phyloP scores from a whole-genome alignment of 140 eudicot genomes.

The Oenanthe javanica region DNA sequence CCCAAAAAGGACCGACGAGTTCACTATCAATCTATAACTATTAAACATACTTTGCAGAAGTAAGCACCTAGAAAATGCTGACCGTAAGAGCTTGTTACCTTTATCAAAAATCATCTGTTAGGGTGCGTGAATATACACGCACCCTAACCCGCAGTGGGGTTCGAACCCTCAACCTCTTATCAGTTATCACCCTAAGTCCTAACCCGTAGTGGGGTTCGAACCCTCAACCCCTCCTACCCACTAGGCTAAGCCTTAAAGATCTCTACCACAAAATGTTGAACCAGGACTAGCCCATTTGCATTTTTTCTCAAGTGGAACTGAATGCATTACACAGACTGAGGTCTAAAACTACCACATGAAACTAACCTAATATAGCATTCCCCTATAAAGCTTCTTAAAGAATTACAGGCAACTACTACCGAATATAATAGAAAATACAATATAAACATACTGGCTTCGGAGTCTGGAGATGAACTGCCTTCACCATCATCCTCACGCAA shows the following conservation, averaged over 20 bases:
- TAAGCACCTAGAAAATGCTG: neutral
- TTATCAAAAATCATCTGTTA: neutral
- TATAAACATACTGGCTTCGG: constrained; percentile 37
- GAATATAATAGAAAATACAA: neutral
- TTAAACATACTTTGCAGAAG: neutral
- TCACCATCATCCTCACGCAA: constrained; percentile 37
- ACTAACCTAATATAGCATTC: neutral
- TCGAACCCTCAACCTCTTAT: no score
- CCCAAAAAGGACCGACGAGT: neutral
- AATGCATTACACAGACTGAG: neutral
- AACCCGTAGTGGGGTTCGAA: neutral
- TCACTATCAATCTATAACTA: neutral
- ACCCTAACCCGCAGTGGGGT: neutral
- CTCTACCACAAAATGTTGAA: neutral
- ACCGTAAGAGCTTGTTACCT: neutral
- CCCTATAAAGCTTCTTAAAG: neutral
- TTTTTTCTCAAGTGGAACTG: neutral
- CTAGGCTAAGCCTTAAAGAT: neutral
- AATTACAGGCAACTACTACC: neutral
- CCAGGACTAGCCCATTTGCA: neutral
- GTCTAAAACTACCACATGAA: neutral
- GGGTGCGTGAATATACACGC: neutral
- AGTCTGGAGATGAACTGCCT: constrained; percentile 37
- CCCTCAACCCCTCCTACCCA: neutral
- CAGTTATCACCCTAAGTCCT: no score